Conservation (phyloP, 495 filamentous ascomycete species). For the Poronia punctata region DNA sequence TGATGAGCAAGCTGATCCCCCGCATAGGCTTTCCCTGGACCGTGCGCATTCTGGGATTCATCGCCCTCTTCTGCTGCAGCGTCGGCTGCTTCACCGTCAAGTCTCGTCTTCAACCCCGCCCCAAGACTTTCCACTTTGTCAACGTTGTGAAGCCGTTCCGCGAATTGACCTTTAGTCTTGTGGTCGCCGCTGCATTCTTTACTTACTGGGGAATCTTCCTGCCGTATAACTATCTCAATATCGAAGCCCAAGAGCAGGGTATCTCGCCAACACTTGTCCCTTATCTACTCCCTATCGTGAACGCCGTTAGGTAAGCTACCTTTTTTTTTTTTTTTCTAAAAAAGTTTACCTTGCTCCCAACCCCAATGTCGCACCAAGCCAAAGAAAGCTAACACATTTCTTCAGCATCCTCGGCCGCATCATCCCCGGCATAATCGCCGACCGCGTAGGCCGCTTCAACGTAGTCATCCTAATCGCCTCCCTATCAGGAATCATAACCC, state of each 20-base stretch:
- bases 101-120: slow-evolving; percentile 54
- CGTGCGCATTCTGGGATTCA: slow-evolving; percentile 61
- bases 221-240: slow-evolving; percentile 65
- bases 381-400: slow-evolving; percentile 16
- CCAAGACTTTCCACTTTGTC: slow-evolving; percentile 42
- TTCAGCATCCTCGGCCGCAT: slow-evolving; percentile 62
- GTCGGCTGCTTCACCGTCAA: slow-evolving; percentile 58
- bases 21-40: slow-evolving; percentile 66
- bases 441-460: slow-evolving; percentile 69
- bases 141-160: slow-evolving; percentile 55
- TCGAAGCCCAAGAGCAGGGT: slow-evolving; percentile 49
- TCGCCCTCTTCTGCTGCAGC: slow-evolving; percentile 57
- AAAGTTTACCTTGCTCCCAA: too few relatives aligned
- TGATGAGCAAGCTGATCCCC: slow-evolving; percentile 57
- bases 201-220: slow-evolving; percentile 70
- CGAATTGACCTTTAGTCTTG: slow-evolving; percentile 50
- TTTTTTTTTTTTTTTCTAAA: background rate
- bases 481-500: slow-evolving; percentile 54
- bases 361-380: background rate
- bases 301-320: slow-evolving; percentile 52
- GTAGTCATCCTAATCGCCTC: slow-evolving; percentile 57
- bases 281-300: slow-evolving; percentile 69
- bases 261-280: slow-evolving; percentile 50
- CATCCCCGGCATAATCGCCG: slow-evolving; percentile 62
- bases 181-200: slow-evolving; percentile 47